Conservation (phyloP, 2,329 filamentous ascomycete species). For the Calonectria leucothoes region DNA sequence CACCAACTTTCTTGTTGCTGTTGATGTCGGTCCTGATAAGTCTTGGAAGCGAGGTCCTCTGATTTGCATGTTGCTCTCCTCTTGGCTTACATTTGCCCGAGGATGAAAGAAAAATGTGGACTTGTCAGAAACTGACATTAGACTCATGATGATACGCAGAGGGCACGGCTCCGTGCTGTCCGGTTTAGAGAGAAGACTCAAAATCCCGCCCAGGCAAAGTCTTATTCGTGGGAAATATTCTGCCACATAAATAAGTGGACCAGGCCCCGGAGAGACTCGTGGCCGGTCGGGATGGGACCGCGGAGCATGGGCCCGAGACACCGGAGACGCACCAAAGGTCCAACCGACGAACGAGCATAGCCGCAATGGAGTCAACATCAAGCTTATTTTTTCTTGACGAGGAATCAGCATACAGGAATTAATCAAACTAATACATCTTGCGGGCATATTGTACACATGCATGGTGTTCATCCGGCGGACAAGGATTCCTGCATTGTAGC, state of each 20-base stretch:
- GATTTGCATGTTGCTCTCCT: conserved; percentile 5
- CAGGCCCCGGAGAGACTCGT: conserved; percentile 15
- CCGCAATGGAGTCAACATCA: conserved; percentile 6
- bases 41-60: background rate
- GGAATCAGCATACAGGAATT: background rate
- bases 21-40: background rate
- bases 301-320: conserved; percentile 25
- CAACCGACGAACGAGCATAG: conserved; percentile 15
- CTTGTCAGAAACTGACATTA: conserved; percentile 19
- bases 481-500: background rate
- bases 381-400: background rate
- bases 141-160: conserved; percentile 18
- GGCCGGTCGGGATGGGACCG: conserved; percentile 1
- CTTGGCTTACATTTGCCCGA: conserved; percentile 8
- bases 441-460: background rate
- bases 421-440: background rate
- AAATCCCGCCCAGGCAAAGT: background rate
- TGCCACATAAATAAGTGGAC: conserved; percentile 5
- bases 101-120: background rate
- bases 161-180: conserved; percentile 12
- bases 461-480: background rate
- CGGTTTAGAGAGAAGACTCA: conserved; percentile 4
- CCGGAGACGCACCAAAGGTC: conserved; percentile 10
- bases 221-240: conserved; percentile 28
- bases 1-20: background rate